phyloP scores from a whole-genome alignment of 1,284 basidiomycete species.

The Naganishia liquefaciens region DNA sequence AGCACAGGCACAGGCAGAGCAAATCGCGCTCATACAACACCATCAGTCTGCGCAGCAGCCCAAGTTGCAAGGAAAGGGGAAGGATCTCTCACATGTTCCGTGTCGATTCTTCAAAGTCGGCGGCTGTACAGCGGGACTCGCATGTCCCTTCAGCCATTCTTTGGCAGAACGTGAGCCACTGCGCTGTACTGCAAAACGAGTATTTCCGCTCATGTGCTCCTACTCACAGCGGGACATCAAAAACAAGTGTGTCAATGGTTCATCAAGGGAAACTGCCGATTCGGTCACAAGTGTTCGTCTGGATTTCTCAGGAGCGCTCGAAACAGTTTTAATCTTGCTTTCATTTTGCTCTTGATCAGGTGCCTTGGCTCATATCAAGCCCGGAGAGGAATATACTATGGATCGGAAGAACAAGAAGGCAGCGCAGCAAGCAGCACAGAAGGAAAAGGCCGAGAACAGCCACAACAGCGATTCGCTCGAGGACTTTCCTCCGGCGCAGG shows the following conservation, averaged over 20 bases:
- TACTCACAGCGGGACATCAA: slow-evolving; percentile 65
- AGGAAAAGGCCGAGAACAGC: slow-evolving; percentile 25
- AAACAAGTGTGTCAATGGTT: slow-evolving; percentile 96
- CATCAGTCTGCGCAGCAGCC: slow-evolving; percentile 27
- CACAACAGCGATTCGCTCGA: slow-evolving; percentile 27
- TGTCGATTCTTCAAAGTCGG: slow-evolving; percentile 98
- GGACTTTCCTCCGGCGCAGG: slow-evolving; percentile 26
- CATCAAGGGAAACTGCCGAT: slow-evolving; percentile 84
- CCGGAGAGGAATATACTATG: slow-evolving; percentile 91
- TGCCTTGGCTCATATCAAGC: slow-evolving; percentile 87
- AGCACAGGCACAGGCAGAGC: slow-evolving; percentile 11
- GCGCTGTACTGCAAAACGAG: not conserved
- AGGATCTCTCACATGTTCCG: slow-evolving; percentile 92
- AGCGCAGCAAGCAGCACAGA: slow-evolving; percentile 67
- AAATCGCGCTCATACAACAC: slow-evolving; percentile 19
- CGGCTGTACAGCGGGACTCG: slow-evolving; percentile 88
- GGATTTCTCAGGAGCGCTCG: slow-evolving; percentile 7
- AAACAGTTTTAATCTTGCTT: slow-evolving; percentile 24
- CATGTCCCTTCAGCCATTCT: slow-evolving; percentile 88
- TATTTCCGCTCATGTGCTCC: slow-evolving; percentile 55
- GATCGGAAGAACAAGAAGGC: slow-evolving; percentile 98
- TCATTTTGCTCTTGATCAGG: slow-evolving; percentile 38
- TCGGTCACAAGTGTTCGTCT: slow-evolving; percentile 83
- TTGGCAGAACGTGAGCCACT: slow-evolving; percentile 42
- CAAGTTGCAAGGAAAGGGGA: slow-evolving; percentile 55